phyloP scores from a whole-genome alignment of 768 basidiomycete species.

The Russula griseocarnosa region DNA sequence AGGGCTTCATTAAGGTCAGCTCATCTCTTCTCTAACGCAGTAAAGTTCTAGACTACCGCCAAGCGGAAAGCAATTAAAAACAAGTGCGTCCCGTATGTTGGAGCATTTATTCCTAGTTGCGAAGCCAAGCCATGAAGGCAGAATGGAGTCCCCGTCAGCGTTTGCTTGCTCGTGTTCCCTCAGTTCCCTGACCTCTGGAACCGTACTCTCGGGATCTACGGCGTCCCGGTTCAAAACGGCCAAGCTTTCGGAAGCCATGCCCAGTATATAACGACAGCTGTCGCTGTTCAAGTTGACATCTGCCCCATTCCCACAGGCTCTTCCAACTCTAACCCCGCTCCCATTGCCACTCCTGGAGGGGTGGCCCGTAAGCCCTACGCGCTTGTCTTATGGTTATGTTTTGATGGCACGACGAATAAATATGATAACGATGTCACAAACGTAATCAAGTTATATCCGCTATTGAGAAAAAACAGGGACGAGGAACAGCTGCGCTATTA shows the following conservation, averaged over 20 bases:
- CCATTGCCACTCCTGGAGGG: slow-evolving; percentile 22
- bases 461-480: slow-evolving; percentile 38
- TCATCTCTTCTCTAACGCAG: too few species aligned
- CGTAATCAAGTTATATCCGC: slow-evolving; percentile 39
- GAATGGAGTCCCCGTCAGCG: background rate
- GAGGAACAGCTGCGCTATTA: slow-evolving; percentile 53
- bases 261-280: background rate
- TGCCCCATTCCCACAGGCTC: background rate
- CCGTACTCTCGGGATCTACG: background rate
- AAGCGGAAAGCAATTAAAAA: too few species aligned
- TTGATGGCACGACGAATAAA: slow-evolving; percentile 26
- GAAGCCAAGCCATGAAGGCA: background rate
- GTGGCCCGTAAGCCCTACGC: slow-evolving; percentile 16
- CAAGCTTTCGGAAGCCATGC: background rate
- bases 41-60: too few species aligned
- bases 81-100: too few species aligned
- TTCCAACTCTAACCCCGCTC: background rate
- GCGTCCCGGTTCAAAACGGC: background rate
- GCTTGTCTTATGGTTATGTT: slow-evolving; percentile 25
- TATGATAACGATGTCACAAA: slow-evolving; percentile 33
- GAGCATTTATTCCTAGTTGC: too few species aligned
- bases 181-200: background rate
- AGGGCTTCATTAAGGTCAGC: too few species aligned
- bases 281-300: background rate
- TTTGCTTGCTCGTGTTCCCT: background rate